A percentile compares a stretch with the other conserved stretches of the same genome.
Conservation (phyloP, 2,329 filamentous ascomycete genomes). For the Fusarium proliferatum region DNA sequence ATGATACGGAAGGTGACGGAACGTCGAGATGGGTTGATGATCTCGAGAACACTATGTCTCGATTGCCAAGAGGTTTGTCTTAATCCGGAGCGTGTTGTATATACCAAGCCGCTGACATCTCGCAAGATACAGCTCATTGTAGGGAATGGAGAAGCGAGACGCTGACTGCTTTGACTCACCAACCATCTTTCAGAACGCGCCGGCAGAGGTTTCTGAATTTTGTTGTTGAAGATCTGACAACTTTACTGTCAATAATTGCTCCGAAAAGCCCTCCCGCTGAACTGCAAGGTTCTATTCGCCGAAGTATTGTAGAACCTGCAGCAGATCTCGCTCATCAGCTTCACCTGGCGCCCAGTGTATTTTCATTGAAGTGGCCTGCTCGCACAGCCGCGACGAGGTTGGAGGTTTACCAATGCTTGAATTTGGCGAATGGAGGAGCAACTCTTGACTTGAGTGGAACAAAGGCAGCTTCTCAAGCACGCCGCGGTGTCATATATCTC, state of each 20-base stretch:
- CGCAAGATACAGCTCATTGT: slow-evolving; percentile 48
- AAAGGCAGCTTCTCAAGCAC: slow-evolving; percentile 43
- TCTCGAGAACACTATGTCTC: slow-evolving; percentile 49
- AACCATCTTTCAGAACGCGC: slow-evolving; percentile 47
- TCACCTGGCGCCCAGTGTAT: slow-evolving; percentile 50
- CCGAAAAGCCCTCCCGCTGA: slow-evolving; percentile 44
- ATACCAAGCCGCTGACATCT: slow-evolving; percentile 10
- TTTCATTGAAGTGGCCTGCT: slow-evolving; percentile 53
- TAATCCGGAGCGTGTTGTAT: not conserved
- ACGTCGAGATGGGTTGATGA: slow-evolving; percentile 50
- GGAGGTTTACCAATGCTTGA: slow-evolving; percentile 53
- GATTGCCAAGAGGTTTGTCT: slow-evolving; percentile 48
- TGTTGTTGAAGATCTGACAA: slow-evolving; percentile 50
- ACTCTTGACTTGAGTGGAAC: slow-evolving; percentile 47
- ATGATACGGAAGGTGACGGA: slow-evolving; percentile 46
- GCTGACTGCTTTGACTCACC: slow-evolving; percentile 49
- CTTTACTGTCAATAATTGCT: slow-evolving; percentile 47
- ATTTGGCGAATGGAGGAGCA: slow-evolving; percentile 48
- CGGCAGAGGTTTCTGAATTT: slow-evolving; percentile 45
- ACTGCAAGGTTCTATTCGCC: slow-evolving; percentile 49
- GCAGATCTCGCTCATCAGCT: slow-evolving; percentile 51
- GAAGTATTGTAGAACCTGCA: slow-evolving; percentile 50
- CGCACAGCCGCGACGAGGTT: slow-evolving; percentile 50
- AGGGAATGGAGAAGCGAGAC: slow-evolving; percentile 54
- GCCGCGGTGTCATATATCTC: slow-evolving; percentile 49